Percentiles rank a stretch among this genome's conserved stretches.
Evolutionary conservation across 2,329 filamentous ascomycete genomes (phyloP).

Genomic region (Raffaelea ambrosiae): DNA sequence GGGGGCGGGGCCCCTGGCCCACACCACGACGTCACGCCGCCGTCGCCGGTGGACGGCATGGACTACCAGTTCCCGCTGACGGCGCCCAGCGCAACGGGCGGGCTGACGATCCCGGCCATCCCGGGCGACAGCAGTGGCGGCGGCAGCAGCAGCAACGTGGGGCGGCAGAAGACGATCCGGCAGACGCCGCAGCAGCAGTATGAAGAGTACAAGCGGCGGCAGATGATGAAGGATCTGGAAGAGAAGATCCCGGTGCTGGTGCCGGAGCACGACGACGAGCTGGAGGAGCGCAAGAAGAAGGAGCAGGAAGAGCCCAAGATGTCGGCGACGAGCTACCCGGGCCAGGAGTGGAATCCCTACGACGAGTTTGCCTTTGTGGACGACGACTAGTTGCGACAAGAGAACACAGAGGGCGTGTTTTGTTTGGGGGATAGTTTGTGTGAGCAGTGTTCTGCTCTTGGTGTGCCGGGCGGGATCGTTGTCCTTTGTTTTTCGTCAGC

Average conservation of each 20-base stretch:
- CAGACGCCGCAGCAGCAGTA: conserved; percentile 23
- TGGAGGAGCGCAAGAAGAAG: conserved; percentile 21
- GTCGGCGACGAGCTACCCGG: conserved; percentile 60
- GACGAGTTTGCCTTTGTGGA: conserved; percentile 22
- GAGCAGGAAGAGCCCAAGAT: conserved; percentile 45
- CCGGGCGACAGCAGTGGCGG: conserved; percentile 5
- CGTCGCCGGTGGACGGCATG: conserved; percentile 30
- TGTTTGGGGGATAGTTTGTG: no score
- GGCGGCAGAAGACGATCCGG: conserved; percentile 17
- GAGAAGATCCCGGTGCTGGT: conserved; percentile 42
- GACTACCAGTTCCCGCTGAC: conserved; percentile 21
- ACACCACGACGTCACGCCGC: conserved; percentile 12
- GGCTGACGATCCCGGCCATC: conserved; percentile 6
- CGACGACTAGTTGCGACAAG: conserved; percentile 16
- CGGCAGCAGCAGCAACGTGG: conserved; percentile 11
- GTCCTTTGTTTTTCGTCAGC: no score
- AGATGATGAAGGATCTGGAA: conserved; percentile 36
- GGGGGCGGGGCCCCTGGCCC: no score
- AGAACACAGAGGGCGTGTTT: background rate
- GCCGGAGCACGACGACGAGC: conserved; percentile 17
- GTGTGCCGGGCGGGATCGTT: no score
- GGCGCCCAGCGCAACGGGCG: conserved; percentile 7
- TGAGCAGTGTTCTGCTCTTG: no score
- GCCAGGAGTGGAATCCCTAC: conserved; percentile 61
- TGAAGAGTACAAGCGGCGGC: conserved; percentile 35